phyloP scores from a whole-genome alignment of 1,139 yeast species.

The Candida labiduridarum region DNA sequence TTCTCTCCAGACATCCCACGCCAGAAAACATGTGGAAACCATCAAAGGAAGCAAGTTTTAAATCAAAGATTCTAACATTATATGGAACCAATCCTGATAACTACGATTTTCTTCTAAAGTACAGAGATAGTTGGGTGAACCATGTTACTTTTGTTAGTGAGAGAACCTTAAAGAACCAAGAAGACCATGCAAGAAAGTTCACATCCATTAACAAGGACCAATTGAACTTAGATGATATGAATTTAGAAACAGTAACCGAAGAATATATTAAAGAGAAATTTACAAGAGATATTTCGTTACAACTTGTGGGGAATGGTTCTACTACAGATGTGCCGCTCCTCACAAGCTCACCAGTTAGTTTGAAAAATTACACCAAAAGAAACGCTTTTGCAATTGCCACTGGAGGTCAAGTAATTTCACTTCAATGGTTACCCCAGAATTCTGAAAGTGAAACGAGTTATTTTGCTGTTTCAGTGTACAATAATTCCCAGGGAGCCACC shows the following conservation, averaged over 20 bases:
- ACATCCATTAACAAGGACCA: constrained; percentile 4
- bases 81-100: constrained; percentile 37
- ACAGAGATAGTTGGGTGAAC: constrained; percentile 39
- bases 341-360: constrained; percentile 14
- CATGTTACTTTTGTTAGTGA: constrained; percentile 37
- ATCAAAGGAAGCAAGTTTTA: constrained; percentile 6
- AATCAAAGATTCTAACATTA: constrained; percentile 4
- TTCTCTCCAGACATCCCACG: neutral
- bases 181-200: constrained; percentile 5
- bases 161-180: constrained; percentile 5
- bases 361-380: constrained; percentile 22
- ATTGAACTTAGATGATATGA: constrained; percentile 11
- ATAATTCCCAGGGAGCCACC: constrained; percentile 28
- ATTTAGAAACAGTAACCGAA: constrained; percentile 7
- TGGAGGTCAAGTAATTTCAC: constrained; percentile 58
- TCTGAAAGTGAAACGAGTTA: constrained; percentile 25
- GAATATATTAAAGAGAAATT: constrained; percentile 10
- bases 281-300: neutral
- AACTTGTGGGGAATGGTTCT: neutral
- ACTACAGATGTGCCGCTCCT: constrained; percentile 1
- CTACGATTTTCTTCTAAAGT: constrained; percentile 28
- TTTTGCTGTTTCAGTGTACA: constrained; percentile 54
- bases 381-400: constrained; percentile 50
- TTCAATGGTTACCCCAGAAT: constrained; percentile 51
- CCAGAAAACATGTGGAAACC: constrained; percentile 7